These are phyloP conservation scores for Hymenoscyphus albidus DNA, from an alignment of 2,329 filamentous ascomycete species.

Conservation along the genomic window DNA sequence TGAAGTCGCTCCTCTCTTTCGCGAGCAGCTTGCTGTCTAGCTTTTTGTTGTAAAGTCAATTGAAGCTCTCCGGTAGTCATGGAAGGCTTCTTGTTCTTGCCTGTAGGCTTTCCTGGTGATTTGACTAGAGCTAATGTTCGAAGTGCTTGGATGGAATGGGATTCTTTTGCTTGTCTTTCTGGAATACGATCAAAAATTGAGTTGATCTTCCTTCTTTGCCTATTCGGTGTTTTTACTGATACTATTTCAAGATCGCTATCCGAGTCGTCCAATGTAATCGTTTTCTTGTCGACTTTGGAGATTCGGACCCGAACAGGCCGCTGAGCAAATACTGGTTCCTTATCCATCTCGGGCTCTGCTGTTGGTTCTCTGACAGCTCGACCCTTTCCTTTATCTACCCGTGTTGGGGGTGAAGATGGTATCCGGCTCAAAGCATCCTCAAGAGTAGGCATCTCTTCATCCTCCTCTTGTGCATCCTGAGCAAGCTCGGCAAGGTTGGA, in stretches of 20 bases:
- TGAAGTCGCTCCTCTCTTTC: conserved; percentile 76
- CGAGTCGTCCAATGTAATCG: conserved; percentile 39
- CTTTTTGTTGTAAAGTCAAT: conserved; percentile 62
- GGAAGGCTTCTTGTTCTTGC: conserved; percentile 44
- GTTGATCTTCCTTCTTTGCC: conserved; percentile 48
- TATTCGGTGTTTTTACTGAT: conserved; percentile 27
- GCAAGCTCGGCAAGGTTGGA: neutral
- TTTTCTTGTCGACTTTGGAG: conserved; percentile 38
- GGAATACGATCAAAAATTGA: conserved; percentile 69
- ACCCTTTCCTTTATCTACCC: conserved; percentile 56
- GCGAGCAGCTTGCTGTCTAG: conserved; percentile 72
- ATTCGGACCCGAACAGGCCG: conserved; percentile 39
- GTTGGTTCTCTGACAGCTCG: conserved; percentile 44
- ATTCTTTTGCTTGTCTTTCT: conserved; percentile 57
- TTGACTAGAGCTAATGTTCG: conserved; percentile 70
- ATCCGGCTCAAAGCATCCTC: conserved; percentile 20
- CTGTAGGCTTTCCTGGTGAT: conserved; percentile 50
- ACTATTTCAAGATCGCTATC: conserved; percentile 44
- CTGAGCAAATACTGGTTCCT: conserved; percentile 26
- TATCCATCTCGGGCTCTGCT: conserved; percentile 13
- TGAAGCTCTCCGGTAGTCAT: conserved; percentile 72
- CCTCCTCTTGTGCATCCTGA: conserved; percentile 4
- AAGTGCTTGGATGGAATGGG: conserved; percentile 62
- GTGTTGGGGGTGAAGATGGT: conserved; percentile 21
- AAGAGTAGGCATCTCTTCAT: conserved; percentile 20